Evolutionary conservation across 1,139 yeast genomes (phyloP).

Genomic region (Kodamaea ohmeri): DNA sequence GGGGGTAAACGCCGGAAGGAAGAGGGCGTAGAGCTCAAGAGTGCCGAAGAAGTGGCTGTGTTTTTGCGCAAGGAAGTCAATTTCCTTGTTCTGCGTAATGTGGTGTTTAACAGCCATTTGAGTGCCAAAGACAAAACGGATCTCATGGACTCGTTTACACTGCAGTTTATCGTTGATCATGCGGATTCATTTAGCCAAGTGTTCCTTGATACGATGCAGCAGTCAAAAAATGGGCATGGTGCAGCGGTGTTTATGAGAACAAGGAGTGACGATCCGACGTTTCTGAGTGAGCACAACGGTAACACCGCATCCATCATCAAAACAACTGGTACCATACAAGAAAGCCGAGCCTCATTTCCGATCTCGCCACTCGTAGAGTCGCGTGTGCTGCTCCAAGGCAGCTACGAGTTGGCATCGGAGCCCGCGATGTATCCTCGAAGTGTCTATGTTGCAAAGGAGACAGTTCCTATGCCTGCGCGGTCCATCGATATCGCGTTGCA

Average conservation of each 20-base stretch:
- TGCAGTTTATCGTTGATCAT: constrained; percentile 27
- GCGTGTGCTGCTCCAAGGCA: neutral
- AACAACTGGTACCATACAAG: constrained; percentile 10
- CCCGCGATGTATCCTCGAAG: neutral
- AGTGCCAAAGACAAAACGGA: constrained; percentile 20
- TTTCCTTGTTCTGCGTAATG: constrained; percentile 17
- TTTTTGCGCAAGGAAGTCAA: constrained; percentile 21
- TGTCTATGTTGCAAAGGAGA: neutral
- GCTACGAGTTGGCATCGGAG: neutral
- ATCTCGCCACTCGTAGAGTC: constrained; percentile 1
- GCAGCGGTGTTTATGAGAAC: constrained; percentile 12
- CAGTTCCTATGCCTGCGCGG: neutral
- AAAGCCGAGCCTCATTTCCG: constrained; percentile 6
- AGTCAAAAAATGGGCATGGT: constrained; percentile 12
- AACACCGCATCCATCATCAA: constrained; percentile 13
- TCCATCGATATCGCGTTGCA: neutral
- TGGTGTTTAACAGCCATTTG: constrained; percentile 19
- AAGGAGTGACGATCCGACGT: constrained; percentile 8
- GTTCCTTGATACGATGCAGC: constrained; percentile 14
- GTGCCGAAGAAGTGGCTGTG: constrained; percentile 14
- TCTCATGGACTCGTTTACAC: constrained; percentile 24
- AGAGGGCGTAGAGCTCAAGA: constrained; percentile 6
- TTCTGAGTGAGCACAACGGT: constrained; percentile 7
- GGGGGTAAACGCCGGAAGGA: constrained; percentile 7
- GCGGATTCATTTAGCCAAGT: constrained; percentile 15